Evolutionary conservation across 78 protist species (phyloP).

Genomic region (Corallochytrium limacisporum): DNA sequence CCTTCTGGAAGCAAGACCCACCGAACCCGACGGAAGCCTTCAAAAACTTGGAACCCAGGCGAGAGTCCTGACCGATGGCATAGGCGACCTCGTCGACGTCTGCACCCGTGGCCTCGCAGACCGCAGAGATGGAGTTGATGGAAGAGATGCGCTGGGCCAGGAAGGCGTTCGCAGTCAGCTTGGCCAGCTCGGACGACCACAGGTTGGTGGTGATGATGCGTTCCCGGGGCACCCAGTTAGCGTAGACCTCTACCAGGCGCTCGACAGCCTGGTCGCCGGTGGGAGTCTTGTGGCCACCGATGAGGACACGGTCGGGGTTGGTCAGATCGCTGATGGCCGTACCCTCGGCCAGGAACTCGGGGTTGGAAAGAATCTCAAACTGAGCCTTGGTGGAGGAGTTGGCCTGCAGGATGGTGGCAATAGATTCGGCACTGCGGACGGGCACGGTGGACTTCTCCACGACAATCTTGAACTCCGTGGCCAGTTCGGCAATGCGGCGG

Average conservation of each 20-base stretch:
- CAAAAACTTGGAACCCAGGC: slow-evolving; percentile 74
- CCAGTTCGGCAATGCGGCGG: slow-evolving; percentile 30
- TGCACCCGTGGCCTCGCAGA: slow-evolving; percentile 87
- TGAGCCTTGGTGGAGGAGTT: background rate
- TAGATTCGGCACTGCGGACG: slow-evolving; percentile 42
- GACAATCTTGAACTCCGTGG: slow-evolving; percentile 44
- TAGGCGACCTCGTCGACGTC: slow-evolving; percentile 71
- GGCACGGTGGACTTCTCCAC: slow-evolving; percentile 89
- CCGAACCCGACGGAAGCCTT: slow-evolving; percentile 74
- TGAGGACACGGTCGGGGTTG: slow-evolving; percentile 86
- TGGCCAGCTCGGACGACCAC: slow-evolving; percentile 80
- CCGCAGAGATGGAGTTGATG: slow-evolving; percentile 67
- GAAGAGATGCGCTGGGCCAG: slow-evolving; percentile 92
- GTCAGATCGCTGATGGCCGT: slow-evolving; percentile 68
- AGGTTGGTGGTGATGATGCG: slow-evolving; percentile 54
- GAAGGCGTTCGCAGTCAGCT: slow-evolving; percentile 89
- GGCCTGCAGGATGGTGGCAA: slow-evolving; percentile 29
- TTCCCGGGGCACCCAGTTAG: slow-evolving; percentile 60
- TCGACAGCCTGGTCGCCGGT: slow-evolving; percentile 45
- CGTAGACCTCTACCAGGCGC: slow-evolving; percentile 53
- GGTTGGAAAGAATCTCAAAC: slow-evolving; percentile 74
- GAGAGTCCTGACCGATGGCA: slow-evolving; percentile 63
- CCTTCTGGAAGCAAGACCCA: slow-evolving; percentile 88
- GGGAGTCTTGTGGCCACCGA: slow-evolving; percentile 59
- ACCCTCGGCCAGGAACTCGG: slow-evolving; percentile 90